These are phyloP conservation scores for Elsinoe ampelina DNA, from an alignment of 2,329 filamentous ascomycete genomes.

Conservation along the genomic window DNA sequence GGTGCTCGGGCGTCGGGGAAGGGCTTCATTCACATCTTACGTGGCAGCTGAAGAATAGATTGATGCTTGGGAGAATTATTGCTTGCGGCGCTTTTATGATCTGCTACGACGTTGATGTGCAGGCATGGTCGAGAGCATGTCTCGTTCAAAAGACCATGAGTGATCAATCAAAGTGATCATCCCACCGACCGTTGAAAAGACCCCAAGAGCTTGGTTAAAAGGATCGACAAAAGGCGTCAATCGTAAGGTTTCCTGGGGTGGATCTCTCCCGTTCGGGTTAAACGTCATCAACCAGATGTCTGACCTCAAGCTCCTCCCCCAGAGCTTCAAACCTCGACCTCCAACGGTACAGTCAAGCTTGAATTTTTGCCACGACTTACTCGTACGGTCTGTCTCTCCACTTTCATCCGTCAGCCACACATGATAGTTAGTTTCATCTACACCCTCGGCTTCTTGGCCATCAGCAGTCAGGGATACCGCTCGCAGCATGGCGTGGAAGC, in stretches of 20 bases:
- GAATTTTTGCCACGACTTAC: background rate
- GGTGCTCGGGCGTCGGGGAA: background rate
- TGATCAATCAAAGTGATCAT: background rate
- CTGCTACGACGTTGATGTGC: no score
- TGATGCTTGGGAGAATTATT: background rate
- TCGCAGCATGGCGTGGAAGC: conserved; percentile 31
- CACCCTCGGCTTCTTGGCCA: background rate
- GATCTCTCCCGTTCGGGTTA: background rate
- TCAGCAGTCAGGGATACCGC: background rate
- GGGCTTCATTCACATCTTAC: background rate
- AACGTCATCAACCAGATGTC: conserved; percentile 1
- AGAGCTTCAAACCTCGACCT: background rate
- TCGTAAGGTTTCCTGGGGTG: background rate
- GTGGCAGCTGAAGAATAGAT: background rate
- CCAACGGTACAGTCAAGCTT: background rate
- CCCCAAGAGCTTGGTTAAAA: conserved; percentile 5
- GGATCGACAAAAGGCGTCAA: conserved; percentile 4
- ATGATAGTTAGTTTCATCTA: background rate
- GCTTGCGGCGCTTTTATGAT: no score
- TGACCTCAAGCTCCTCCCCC: background rate
- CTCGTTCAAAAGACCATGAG: no score
- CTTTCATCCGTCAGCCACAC: background rate
- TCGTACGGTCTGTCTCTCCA: conserved; percentile 1
- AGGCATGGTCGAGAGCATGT: no score
- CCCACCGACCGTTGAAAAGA: background rate